Conservation (phyloP, 805 yeast genomes). For the Deakozyma indianensis region DNA sequence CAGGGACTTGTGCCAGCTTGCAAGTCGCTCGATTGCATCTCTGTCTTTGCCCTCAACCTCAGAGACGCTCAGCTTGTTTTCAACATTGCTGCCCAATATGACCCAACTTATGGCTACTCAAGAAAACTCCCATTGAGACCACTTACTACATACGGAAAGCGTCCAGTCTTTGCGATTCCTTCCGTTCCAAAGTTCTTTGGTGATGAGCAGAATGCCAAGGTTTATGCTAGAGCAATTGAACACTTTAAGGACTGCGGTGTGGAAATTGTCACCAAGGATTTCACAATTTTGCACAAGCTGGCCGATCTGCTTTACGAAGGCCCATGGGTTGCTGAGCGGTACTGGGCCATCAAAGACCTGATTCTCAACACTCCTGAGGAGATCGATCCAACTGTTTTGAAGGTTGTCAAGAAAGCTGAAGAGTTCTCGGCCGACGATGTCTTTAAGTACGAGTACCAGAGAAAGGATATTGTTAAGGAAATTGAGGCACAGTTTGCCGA, state of each 20-base stretch:
- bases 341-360: constrained; percentile 63
- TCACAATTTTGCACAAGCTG: constrained; percentile 59
- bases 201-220: constrained; percentile 59
- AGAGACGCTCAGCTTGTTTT: constrained; percentile 74
- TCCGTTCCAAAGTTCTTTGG: constrained; percentile 61
- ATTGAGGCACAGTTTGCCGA: constrained; percentile 39
- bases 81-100: constrained; percentile 57
- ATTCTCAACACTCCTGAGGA: constrained; percentile 57
- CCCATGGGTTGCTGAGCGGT: constrained; percentile 97
- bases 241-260: constrained; percentile 40
- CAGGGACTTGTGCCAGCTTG: constrained; percentile 97
- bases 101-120: constrained; percentile 66
- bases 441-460: constrained; percentile 73
- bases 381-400: constrained; percentile 71
- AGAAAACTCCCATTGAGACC: constrained; percentile 61
- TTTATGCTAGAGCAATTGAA: constrained; percentile 50
- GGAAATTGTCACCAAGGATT: constrained; percentile 49
- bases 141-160: constrained; percentile 37
- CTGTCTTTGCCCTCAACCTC: constrained; percentile 65
- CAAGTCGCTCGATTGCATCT: constrained; percentile 83
- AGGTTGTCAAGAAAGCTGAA: constrained; percentile 68
- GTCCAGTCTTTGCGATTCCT: constrained; percentile 69
- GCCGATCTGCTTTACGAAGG: constrained; percentile 91
- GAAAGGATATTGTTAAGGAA: constrained; percentile 63
- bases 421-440: constrained; percentile 69